These are phyloP conservation scores for Ustilago curta DNA, from an alignment of 1,284 basidiomycete genomes.

Conservation along the genomic window DNA sequence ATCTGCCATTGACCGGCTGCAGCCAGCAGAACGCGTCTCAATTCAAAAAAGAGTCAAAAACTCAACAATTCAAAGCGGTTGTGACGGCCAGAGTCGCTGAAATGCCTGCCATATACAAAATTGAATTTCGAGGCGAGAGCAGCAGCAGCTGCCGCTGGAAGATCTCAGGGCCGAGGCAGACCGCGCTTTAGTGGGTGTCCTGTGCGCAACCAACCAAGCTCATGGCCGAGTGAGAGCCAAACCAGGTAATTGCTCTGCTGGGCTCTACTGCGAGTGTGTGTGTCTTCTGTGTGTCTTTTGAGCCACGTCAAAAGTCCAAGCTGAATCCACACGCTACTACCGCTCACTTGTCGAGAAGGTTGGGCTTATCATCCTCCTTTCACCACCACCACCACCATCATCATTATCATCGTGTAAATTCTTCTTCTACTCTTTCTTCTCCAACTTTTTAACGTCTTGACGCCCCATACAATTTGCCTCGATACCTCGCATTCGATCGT, in stretches of 20 bases:
- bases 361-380: neutral
- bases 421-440: conserved; percentile 11
- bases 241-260: neutral
- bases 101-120: neutral
- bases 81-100: neutral
- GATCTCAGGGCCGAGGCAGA: neutral
- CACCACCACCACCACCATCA: neutral
- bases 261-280: conserved; percentile 13
- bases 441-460: conserved; percentile 1
- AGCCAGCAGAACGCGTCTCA: conserved; percentile 6
- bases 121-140: neutral
- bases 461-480: conserved; percentile 10
- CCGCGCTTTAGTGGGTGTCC: conserved; percentile 16
- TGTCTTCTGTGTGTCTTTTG: neutral
- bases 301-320: conserved; percentile 1
- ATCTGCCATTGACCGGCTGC: neutral
- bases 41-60: conserved; percentile 1
- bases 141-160: conserved; percentile 1
- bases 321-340: neutral
- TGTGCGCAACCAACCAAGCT: conserved; percentile 12
- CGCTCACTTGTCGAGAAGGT: conserved; percentile 7
- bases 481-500: conserved; percentile 17
- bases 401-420: conserved; percentile 40
- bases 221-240: conserved; percentile 1
- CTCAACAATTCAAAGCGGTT: conserved; percentile 1